Percentiles rank a stretch among this genome's conserved stretches.
Conservation (phyloP, 164 flowering plant species). For the Cinnamomum micranthum region DNA sequence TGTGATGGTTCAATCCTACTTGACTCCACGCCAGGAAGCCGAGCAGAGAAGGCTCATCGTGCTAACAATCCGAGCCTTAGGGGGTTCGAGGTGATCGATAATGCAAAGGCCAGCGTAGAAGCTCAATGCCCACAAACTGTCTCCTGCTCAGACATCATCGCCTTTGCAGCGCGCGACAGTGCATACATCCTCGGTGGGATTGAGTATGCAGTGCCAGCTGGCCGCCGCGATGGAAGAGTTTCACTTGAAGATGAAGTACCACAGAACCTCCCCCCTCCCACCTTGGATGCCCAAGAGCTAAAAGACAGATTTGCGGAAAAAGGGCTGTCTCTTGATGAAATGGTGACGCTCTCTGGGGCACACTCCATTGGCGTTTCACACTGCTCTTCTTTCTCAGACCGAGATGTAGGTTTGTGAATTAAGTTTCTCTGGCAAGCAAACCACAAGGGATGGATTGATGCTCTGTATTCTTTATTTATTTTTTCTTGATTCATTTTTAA, state of each 20-base stretch:
- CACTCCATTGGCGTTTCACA: constrained; percentile 14
- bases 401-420: constrained; percentile 12
- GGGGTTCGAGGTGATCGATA: constrained; percentile 56
- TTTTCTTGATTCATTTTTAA: not conserved
- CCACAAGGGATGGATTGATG: not conserved
- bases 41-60: constrained; percentile 34
- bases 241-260: constrained; percentile 20
- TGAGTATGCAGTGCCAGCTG: constrained; percentile 34
- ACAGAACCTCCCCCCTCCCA: constrained; percentile 4
- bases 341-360: constrained; percentile 15
- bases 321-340: constrained; percentile 10
- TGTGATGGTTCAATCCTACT: constrained; percentile 57
- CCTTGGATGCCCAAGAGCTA: not conserved
- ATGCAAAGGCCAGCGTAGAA: constrained; percentile 44
- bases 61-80: constrained; percentile 42
- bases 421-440: not conserved
- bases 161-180: constrained; percentile 56
- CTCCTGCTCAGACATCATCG: constrained; percentile 59
- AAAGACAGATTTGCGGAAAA: constrained; percentile 3
- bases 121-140: constrained; percentile 40
- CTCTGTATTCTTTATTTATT: not conserved
- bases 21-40: constrained; percentile 34
- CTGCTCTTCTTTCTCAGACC: constrained; percentile 8
- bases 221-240: constrained; percentile 38
- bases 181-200: constrained; percentile 28